Percentiles rank a stretch among this genome's conserved stretches.
Evolutionary conservation across 352 stramenopile genomes (phyloP).

Genomic region (Pythium insidiosum): DNA sequence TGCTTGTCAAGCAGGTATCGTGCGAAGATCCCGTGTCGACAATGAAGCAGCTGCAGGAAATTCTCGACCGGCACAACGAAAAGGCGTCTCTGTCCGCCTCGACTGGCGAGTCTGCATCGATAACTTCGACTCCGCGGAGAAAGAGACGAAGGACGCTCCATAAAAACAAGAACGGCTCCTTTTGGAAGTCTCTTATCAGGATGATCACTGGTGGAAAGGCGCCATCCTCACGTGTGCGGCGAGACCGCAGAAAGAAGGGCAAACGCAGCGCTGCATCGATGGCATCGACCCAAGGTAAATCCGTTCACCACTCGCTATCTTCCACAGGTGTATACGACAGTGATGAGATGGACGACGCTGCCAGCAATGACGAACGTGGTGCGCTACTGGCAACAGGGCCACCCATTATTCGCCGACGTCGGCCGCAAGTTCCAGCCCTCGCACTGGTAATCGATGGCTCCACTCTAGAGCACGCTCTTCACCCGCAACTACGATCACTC

Average conservation of each 20-base stretch:
- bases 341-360: neutral
- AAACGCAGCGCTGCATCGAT: too few relatives aligned
- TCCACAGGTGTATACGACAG: slow-evolving; percentile 3
- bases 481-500: slow-evolving; percentile 30
- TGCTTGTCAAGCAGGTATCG: slow-evolving; percentile 60
- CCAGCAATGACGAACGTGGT: neutral
- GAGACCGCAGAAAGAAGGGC: neutral
- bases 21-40: slow-evolving; percentile 57
- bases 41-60: slow-evolving; percentile 36
- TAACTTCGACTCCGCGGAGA: too few relatives aligned
- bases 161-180: neutral
- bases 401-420: neutral
- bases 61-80: slow-evolving; percentile 16
- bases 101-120: too few relatives aligned
- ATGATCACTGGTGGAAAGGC: too few relatives aligned
- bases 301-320: neutral
- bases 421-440: slow-evolving; percentile 10
- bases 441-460: slow-evolving; percentile 92
- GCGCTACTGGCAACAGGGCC: neutral
- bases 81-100: too few relatives aligned
- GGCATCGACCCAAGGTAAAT: neutral
- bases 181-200: too few relatives aligned
- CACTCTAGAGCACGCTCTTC: slow-evolving; percentile 73
- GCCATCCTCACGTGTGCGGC: too few relatives aligned
- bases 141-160: too few relatives aligned